Evolutionary conservation across 306 rosid species (phyloP), one percentile per base, ranked within the genome.

Genomic region (Vicia villosa): DNA sequence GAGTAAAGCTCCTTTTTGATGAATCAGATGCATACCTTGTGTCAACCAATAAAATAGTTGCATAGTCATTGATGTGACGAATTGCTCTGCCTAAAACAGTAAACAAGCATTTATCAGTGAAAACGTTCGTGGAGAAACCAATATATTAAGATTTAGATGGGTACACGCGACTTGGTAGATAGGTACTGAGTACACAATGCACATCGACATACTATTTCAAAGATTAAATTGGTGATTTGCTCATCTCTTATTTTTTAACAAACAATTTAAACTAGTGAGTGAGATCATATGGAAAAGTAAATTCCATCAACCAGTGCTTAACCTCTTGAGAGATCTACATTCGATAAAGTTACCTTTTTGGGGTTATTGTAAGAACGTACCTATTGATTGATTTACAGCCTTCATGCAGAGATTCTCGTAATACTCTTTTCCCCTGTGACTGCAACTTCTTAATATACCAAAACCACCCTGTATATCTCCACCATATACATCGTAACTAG

Each of bases 401-500:
- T 94, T 94, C 97, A 94, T 90, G 96, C 98, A 94, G 65, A 94
- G 94, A 81, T 94, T 94, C 77, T 94, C 96, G 26, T 94, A 94
- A 66, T 94, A 88, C 46, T 90, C 92, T 84, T 80, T 93, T 66
- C 97, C 98, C 86, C 92, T 84, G 77, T 51, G 79, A 61, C 73
- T 87, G 87, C 97, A 87, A 80, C 89, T 85, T 85, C 89, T 83
- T 74, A 94, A 81, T 72, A 90, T 80, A 72, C 76, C 84, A 75
- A 94, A 90, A 56, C 95, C 96, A 52, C 82, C 84, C 79, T 69
- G 74, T 52, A 65, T 84, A 80, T 86, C 85, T 49, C 87, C 89
- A 42, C 72, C 42, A 47, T 80, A 63, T 63, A 73, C 63, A 77
- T 88, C 83, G 37, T 66, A 52, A 74, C 66, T 59, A 43, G 64